Base-by-base conservation (phyloP, 139 green algal species). In the Marvania coccoides region DNA sequence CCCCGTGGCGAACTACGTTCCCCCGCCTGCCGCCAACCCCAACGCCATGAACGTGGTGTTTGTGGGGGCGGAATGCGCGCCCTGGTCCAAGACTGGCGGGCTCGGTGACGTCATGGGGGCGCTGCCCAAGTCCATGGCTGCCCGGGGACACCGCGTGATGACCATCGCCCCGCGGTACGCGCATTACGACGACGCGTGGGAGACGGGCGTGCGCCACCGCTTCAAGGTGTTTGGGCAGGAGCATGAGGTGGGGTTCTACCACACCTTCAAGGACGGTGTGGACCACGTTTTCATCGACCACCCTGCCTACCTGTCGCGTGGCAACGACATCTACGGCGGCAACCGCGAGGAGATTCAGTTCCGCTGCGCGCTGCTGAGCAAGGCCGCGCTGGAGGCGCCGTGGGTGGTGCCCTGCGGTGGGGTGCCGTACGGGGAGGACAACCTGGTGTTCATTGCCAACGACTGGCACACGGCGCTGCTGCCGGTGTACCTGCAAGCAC, bases 81-180 rank as follows among this genome's bases (percentile, higher is more conserved):
- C 94, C 4, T 98, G 91, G 87, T 93, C 85, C 26, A 99, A 98
- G 65, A 98, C 92, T 63, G 93, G 93, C 45, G 94, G 94, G 8
- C 81, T 99, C 37, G 94, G 94, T 13, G 94, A 99, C 51, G 94
- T 99, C 48, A 94, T 96, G 76, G 80, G 81, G 2, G 87, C 94
- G 19, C 85, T 99, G 48, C 94, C 94, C 19, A 95, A 95, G 73
- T 84, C 87, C 5, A 74, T 98, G 56, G 77, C 77, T 8, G 45
- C 67, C 9, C 69, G 88, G 5, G 92, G 92, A 0, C 92, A 98
- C 73, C 79, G 91, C 6, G 84, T 96, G 6, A 97, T 97, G 91
- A 81, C 84, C 31, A 80, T 97, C 6, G 80, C 68, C 0, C 91
- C 91, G 1, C 77, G 88, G 2, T 97, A 95, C 70, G 69, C 70